Conservation (phyloP, 345 rosid genomes). For the Fremontodendron californicum region DNA sequence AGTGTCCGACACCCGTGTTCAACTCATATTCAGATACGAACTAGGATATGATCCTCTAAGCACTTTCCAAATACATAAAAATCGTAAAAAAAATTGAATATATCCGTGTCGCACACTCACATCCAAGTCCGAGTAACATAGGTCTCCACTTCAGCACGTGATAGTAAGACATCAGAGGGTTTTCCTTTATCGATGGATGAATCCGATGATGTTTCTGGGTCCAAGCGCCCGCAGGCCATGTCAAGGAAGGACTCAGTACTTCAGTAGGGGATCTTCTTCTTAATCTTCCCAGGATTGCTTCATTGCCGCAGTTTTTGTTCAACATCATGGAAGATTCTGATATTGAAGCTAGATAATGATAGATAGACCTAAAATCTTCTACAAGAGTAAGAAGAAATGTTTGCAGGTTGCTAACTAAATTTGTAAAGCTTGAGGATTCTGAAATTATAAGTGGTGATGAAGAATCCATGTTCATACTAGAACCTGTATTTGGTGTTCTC, state of each 20-base stretch:
- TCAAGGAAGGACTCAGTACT: slow-evolving; percentile 54
- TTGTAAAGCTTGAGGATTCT: slow-evolving; percentile 18
- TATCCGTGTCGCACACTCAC: too few species aligned
- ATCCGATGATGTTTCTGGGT: slow-evolving; percentile 16
- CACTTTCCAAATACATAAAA: too few species aligned
- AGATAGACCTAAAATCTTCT: neutral
- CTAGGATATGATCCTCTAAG: too few species aligned
- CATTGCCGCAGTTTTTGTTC: slow-evolving; percentile 51
- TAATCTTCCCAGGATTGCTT: slow-evolving; percentile 63
- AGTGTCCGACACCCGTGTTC: too few species aligned
- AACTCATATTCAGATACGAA: too few species aligned
- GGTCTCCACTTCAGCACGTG: slow-evolving; percentile 5
- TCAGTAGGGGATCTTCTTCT: slow-evolving; percentile 58
- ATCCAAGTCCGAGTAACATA: too few species aligned
- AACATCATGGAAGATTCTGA: slow-evolving; percentile 35
- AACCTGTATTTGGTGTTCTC: neutral
- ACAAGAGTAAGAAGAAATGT: neutral
- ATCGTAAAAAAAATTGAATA: too few species aligned
- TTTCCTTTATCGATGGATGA: neutral
- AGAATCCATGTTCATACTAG: slow-evolving; percentile 16
- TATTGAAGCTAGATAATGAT: slow-evolving; percentile 23
- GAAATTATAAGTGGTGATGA: slow-evolving; percentile 25
- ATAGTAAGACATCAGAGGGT: neutral
- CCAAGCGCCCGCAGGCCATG: slow-evolving; percentile 34
- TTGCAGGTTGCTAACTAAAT: neutral